These are phyloP conservation scores for Diaporthe sp. DNA, from an alignment of 2,329 filamentous ascomycete genomes.

Conservation along the genomic window DNA sequence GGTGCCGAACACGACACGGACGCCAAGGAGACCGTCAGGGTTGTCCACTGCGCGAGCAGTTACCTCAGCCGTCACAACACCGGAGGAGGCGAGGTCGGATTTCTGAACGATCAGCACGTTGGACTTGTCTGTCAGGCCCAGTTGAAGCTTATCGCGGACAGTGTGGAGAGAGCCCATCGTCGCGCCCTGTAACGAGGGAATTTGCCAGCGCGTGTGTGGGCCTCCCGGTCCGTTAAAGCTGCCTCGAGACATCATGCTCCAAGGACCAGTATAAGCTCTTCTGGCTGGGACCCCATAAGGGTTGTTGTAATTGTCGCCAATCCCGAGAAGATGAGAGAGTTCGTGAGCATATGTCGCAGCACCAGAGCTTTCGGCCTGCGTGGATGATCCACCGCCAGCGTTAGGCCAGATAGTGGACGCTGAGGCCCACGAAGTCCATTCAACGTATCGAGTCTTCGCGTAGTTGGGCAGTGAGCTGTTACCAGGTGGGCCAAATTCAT, in stretches of 20 bases:
- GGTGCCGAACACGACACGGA: slow-evolving; percentile 59
- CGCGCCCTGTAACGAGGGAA: slow-evolving; percentile 61
- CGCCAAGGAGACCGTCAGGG: slow-evolving; percentile 56
- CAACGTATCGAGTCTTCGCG: slow-evolving; percentile 63
- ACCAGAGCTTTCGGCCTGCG: slow-evolving; percentile 65
- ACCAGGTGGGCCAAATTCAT: slow-evolving; percentile 61
- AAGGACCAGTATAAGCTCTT: slow-evolving; percentile 64
- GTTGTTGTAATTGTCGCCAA: slow-evolving; percentile 69
- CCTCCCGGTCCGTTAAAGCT: slow-evolving; percentile 66
- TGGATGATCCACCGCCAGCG: slow-evolving; percentile 63
- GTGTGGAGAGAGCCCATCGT: slow-evolving; percentile 66
- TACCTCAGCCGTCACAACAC: slow-evolving; percentile 58
- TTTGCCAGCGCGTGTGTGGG: slow-evolving; percentile 65
- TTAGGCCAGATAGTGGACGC: slow-evolving; percentile 67
- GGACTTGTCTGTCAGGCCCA: slow-evolving; percentile 59
- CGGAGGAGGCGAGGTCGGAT: slow-evolving; percentile 55
- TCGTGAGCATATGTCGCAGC: slow-evolving; percentile 67
- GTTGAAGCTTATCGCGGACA: slow-evolving; percentile 64
- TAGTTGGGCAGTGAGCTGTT: slow-evolving; percentile 55
- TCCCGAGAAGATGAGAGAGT: slow-evolving; percentile 63
- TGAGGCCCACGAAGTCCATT: slow-evolving; percentile 66
- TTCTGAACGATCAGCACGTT: slow-evolving; percentile 60
- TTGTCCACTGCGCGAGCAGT: slow-evolving; percentile 60
- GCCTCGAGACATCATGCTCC: slow-evolving; percentile 65
- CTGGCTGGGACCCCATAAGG: slow-evolving; percentile 60